phyloP scores from a whole-genome alignment of 2,329 filamentous ascomycete species.

The Sclerotinia nivalis region DNA sequence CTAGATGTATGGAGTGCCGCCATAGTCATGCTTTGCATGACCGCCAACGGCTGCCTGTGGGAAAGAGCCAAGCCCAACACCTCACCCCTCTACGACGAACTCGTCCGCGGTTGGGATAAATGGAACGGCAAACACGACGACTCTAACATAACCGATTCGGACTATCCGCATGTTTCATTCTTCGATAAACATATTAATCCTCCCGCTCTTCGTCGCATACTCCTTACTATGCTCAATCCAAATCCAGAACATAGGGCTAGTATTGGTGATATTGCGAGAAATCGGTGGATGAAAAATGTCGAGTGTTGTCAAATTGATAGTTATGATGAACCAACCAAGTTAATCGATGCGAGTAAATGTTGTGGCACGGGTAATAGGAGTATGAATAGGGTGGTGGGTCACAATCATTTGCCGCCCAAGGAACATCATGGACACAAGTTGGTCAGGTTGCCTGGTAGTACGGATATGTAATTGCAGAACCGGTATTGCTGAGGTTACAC shows the following conservation, averaged over 20 bases:
- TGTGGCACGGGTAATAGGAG: constrained; percentile 43
- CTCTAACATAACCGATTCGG: constrained; percentile 55
- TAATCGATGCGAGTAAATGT: constrained; percentile 59
- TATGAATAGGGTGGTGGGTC: constrained; percentile 46
- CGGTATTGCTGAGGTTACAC: background rate
- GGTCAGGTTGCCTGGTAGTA: constrained; percentile 37
- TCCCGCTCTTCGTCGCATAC: constrained; percentile 65
- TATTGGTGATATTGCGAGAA: constrained; percentile 67
- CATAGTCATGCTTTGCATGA: constrained; percentile 78
- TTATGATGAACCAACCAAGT: constrained; percentile 60
- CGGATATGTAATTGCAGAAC: constrained; percentile 30
- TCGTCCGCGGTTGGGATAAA: constrained; percentile 67
- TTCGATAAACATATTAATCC: constrained; percentile 68
- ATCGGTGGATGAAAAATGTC: constrained; percentile 71
- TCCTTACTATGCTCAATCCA: constrained; percentile 82
- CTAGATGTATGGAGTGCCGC: constrained; percentile 86
- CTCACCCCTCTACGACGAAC: constrained; percentile 60
- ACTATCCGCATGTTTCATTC: constrained; percentile 64
- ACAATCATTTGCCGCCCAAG: constrained; percentile 39
- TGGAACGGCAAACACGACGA: constrained; percentile 58
- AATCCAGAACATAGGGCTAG: constrained; percentile 69
- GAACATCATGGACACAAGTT: constrained; percentile 35
- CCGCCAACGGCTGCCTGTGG: constrained; percentile 74
- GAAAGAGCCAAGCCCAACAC: constrained; percentile 57
- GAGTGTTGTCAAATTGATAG: constrained; percentile 78